Evolutionary conservation across 1,139 yeast species (phyloP), one percentile per base, ranked within the genome.

Genomic region (Geotrichum europaeum): DNA sequence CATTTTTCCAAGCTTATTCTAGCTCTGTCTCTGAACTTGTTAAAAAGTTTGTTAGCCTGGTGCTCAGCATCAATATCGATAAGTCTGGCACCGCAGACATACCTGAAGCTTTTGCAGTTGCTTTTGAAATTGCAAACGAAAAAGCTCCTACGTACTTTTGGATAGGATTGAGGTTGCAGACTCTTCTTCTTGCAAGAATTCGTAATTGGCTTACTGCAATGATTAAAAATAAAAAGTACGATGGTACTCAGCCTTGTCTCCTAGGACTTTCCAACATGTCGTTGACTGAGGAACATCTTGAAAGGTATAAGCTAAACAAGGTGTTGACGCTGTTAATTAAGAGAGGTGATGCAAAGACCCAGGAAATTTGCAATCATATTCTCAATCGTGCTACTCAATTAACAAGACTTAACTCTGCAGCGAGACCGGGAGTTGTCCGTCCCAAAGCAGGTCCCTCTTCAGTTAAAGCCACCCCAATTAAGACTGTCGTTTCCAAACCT

Each of bases 141-240:
- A 53, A 56, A 22, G 70, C 67, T 7, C 61, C 65, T 4, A 36
- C 56, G n/a, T 60, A 50, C n/a, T 68, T 72, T 57, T 72, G 72
- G 72, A 56, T 56, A 24, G 62, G 63, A 2, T 60, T 68, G 52
- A 55, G 63, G 10, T 56, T 62, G 25, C 62, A 62, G 18, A 53
- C 57, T 25, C 53, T 57, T 18, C 62, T 71, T 36, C 47, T 69
- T 18, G 67, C 69, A 1, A 66, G 75, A n/a, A 58, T 70, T 52
- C 66, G 72, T 32, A 71, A 70, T 62, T 72, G 73, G 74, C 59
- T 72, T 58, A 65, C 66, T 2, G 58, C 58, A 6, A 55, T 63
- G 55, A 40, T 58, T 15, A 64, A 63, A 49, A 53, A 54, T 24
- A 68, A 67, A 59, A 54, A 60, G 24, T 64, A 59, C 43, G 68